These are phyloP conservation scores for Solanum dulcamara DNA, from an alignment of 257 asterid genomes.

Conservation along the genomic window DNA sequence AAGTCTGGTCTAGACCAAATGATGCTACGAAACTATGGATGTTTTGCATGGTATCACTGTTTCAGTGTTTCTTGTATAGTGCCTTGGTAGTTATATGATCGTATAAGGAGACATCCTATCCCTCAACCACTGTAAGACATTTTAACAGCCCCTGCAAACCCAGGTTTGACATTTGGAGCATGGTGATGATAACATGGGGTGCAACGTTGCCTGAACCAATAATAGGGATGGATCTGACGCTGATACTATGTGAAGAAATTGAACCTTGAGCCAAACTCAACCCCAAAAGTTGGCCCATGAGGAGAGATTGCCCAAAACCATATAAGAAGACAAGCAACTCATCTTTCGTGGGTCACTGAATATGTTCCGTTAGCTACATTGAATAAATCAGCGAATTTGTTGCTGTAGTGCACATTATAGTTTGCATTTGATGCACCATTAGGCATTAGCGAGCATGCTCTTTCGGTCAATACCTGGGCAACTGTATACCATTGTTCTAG, in stretches of 20 bases:
- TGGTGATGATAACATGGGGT: not conserved
- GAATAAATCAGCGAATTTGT: not conserved
- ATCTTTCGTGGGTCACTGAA: not conserved
- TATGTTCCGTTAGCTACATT: not conserved
- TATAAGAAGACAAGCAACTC: not conserved
- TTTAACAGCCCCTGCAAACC: not conserved
- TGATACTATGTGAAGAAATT: not conserved
- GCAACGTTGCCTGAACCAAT: not conserved
- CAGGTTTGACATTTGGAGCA: not conserved
- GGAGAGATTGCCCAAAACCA: not conserved
- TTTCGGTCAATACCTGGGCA: not conserved
- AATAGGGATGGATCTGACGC: not conserved
- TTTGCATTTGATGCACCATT: not conserved
- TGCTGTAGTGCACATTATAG: not conserved
- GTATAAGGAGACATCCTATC: not conserved
- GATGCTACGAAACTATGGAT: not conserved
- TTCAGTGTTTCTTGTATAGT: not conserved
- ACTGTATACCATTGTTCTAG: not conserved
- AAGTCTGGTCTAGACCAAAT: not conserved
- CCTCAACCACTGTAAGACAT: not conserved
- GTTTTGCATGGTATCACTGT: not conserved
- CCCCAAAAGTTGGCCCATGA: not conserved
- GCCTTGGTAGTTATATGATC: not conserved
- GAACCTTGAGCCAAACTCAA: not conserved
- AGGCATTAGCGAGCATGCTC: not conserved